A percentile compares a stretch with the other conserved stretches of the same genome.
These are phyloP conservation scores for Tetradesmus lagerheimii DNA, from an alignment of 139 green algal genomes.

Conservation along the genomic window DNA sequence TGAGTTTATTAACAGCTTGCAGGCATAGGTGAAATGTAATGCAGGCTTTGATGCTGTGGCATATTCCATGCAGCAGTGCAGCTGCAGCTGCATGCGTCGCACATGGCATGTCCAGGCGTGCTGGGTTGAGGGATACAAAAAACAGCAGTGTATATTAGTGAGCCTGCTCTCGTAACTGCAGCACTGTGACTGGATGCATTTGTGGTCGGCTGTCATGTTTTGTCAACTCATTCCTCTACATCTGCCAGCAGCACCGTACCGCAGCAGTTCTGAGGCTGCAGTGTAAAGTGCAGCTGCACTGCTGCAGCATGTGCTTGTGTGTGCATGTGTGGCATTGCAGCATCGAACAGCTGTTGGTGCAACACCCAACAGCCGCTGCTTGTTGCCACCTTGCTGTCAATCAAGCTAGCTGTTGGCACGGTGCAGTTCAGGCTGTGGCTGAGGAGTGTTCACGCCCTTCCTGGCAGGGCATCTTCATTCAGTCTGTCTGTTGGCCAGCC, in stretches of 20 bases:
- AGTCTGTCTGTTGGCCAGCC: background rate
- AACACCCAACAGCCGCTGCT: background rate
- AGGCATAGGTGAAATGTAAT: background rate
- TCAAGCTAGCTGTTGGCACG: background rate
- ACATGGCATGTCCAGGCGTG: background rate
- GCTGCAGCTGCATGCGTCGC: background rate
- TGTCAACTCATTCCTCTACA: background rate
- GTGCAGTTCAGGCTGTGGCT: background rate
- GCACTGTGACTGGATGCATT: background rate
- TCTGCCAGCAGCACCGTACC: too few species aligned
- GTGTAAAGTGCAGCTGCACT: too few species aligned
- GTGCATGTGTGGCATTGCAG: background rate
- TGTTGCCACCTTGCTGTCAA: background rate
- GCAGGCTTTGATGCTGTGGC: background rate
- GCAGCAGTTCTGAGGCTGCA: background rate
- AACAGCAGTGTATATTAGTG: background rate
- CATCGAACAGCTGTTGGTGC: background rate
- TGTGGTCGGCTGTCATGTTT: background rate
- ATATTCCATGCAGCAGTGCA: background rate
- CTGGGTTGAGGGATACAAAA: background rate
- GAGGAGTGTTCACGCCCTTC: too few species aligned
- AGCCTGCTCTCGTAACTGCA: background rate
- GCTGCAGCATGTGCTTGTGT: background rate
- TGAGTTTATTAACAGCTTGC: background rate
- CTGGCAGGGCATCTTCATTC: background rate